A percentile compares a stretch with the other conserved stretches of the same genome.
These are phyloP conservation scores for Tylopilus sp. DNA, from an alignment of 768 basidiomycete genomes.

Conservation along the genomic window DNA sequence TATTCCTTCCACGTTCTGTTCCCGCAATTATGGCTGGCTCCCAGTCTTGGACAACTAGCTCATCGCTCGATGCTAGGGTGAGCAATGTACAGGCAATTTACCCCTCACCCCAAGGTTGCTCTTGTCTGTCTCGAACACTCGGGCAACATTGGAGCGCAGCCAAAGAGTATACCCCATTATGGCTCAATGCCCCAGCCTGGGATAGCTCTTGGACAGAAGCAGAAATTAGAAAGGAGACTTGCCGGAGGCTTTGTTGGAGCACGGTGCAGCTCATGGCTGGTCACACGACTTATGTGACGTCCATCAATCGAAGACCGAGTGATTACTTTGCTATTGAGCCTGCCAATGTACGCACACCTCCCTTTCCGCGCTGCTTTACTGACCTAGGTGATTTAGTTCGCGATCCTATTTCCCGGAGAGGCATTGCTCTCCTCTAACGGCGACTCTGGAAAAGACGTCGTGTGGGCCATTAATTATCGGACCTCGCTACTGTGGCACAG, in stretches of 20 bases:
- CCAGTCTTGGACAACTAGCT: slow-evolving; percentile 8
- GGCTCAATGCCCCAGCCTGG: slow-evolving; percentile 67
- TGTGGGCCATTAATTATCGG: slow-evolving; percentile 75
- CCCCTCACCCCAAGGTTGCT: slow-evolving; percentile 37
- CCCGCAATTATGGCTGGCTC: slow-evolving; percentile 36
- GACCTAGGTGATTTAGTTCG: slow-evolving; percentile 43
- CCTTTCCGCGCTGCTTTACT: slow-evolving; percentile 1
- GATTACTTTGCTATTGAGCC: slow-evolving; percentile 61
- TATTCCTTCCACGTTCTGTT: slow-evolving; percentile 48
- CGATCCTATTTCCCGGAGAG: slow-evolving; percentile 76
- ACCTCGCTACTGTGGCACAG: slow-evolving; percentile 70
- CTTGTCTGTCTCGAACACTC: slow-evolving; percentile 50
- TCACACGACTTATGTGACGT: slow-evolving; percentile 56
- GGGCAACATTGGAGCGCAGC: slow-evolving; percentile 48
- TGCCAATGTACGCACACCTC: slow-evolving; percentile 49
- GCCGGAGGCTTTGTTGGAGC: slow-evolving; percentile 73
- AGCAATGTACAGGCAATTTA: slow-evolving; percentile 6
- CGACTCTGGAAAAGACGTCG: slow-evolving; percentile 54
- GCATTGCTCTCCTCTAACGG: slow-evolving; percentile 34
- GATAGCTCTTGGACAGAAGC: slow-evolving; percentile 51
- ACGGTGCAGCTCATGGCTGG: slow-evolving; percentile 60
- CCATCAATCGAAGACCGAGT: slow-evolving; percentile 36
- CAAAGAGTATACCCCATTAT: slow-evolving; percentile 53
- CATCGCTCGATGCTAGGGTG: background rate
- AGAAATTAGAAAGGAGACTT: slow-evolving; percentile 69